Evolutionary conservation across 2,329 filamentous ascomycete species (phyloP), one percentile per base, ranked within the genome.

Genomic region (Aspergillus sp.): DNA sequence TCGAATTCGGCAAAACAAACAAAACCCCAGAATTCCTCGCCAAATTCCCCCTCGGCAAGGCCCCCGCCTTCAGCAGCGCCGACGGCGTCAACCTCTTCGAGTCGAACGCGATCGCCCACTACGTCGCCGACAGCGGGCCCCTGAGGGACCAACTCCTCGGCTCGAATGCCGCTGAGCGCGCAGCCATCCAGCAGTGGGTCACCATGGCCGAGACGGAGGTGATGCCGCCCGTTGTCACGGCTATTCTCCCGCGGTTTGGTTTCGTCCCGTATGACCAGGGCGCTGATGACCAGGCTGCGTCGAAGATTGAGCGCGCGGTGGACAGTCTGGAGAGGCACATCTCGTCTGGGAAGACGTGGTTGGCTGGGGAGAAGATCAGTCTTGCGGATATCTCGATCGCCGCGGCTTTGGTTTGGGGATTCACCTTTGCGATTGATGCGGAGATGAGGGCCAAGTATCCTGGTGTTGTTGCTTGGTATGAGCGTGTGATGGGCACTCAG

Each of bases 1-100:
- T 80, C 68, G 57, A 68, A 41, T 74, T 79, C 62, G 66, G 70
- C 54, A 67, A 72, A 48, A 75, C 74, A 58, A 83, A 81, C 72
- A 66, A 67, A 43, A 72, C 69, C n/a, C 70, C 76, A 3, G 78
- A 79, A 4, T 83, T 77, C 71, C 67, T 79, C 13, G 58, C 76
- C 68, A 82, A 83, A 62, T 83, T 82, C 69, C 79, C 81, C 11
- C 65, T 80, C 39, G 81, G 80, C 64, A 83, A 82, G 65, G 76
- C 83, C 8, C 81, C 81, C 9, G 75, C 74, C 42, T 76, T 83
- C 53, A 78, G 80, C 63, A 72, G 72, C 34, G 70, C 78, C 18
- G 78, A 82, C 62, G 80, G 80, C 45, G 76, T 81, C 65, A 68
- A 61, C 62, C 50, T 83, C 26, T 64, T 74, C 57, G 81, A 83